Conservation (phyloP, 1,139 yeast species). For the Pneumocystis oryctolagi region DNA sequence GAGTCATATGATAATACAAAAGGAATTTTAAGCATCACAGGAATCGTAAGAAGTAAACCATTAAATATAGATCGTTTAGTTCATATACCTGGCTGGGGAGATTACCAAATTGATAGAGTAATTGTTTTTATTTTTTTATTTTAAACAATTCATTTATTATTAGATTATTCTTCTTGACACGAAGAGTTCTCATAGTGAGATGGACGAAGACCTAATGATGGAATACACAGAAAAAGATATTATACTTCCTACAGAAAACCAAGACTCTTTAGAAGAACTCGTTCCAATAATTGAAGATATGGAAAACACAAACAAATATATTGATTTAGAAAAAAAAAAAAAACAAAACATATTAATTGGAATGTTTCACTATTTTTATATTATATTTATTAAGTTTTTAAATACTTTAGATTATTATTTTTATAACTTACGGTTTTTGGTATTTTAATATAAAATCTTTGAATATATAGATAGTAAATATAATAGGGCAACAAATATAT, state of each 20-base stretch:
- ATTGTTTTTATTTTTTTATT: slow-evolving; percentile 18
- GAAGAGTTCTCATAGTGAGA: slow-evolving; percentile 12
- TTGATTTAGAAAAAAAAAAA: slow-evolving; percentile 42
- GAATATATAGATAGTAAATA: too few relatives aligned
- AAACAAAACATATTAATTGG: too few relatives aligned
- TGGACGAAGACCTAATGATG: slow-evolving; percentile 21
- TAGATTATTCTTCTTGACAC: slow-evolving; percentile 4
- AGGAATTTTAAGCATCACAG: slow-evolving; percentile 47
- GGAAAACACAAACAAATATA: not conserved
- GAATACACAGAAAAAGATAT: slow-evolving; percentile 22
- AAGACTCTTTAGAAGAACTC: slow-evolving; percentile 38
- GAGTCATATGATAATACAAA: slow-evolving; percentile 16
- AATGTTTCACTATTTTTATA: too few relatives aligned
- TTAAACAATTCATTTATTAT: slow-evolving; percentile 6
- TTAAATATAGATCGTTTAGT: slow-evolving; percentile 62
- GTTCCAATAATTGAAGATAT: slow-evolving; percentile 51
- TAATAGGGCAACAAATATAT: too few relatives aligned
- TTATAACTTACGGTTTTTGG: too few relatives aligned
- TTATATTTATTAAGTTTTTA: too few relatives aligned
- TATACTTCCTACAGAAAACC: slow-evolving; percentile 7
- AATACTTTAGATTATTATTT: too few relatives aligned
- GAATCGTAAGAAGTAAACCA: slow-evolving; percentile 76
- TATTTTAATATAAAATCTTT: too few relatives aligned
- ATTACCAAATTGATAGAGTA: slow-evolving; percentile 59
- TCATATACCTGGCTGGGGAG: slow-evolving; percentile 83